A percentile compares a stretch with the other conserved stretches of the same genome.
Conservation (phyloP, 176 grass and related monocot species). For the Avena insularis region DNA sequence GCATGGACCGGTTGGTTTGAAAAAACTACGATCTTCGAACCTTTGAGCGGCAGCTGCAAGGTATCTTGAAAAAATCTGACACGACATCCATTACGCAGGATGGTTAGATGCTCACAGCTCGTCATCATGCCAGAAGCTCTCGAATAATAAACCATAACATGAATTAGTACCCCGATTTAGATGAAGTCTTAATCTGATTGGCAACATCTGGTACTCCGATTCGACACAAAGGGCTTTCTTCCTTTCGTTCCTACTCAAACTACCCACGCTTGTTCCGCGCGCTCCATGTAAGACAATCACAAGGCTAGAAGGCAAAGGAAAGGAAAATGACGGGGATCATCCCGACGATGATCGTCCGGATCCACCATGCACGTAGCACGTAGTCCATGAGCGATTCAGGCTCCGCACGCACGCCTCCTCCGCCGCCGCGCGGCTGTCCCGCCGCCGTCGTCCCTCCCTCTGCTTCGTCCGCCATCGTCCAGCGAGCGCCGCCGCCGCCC, state of each 20-base stretch:
- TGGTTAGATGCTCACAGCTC: background rate
- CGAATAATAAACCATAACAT: background rate
- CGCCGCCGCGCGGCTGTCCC: no score
- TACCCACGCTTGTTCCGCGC: background rate
- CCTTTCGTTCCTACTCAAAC: background rate
- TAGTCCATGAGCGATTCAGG: no score
- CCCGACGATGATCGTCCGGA: no score
- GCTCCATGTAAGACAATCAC: background rate
- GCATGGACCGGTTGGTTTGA: constrained; percentile 45
- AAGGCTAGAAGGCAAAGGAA: background rate
- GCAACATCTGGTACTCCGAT: background rate
- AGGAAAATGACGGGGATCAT: no score
- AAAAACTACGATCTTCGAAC: constrained; percentile 22
- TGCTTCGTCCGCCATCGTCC: no score
- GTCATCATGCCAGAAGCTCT: background rate
- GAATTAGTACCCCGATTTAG: background rate
- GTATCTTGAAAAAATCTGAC: background rate
- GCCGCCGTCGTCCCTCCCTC: no score
- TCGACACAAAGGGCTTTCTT: background rate
- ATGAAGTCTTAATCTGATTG: background rate
- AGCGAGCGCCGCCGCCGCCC: no score
- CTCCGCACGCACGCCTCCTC: no score
- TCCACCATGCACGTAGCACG: no score
- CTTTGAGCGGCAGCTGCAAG: background rate
- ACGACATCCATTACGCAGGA: background rate